Base-by-base conservation (phyloP, 2,329 filamentous ascomycete species). In the Pezicula rhizophila region DNA sequence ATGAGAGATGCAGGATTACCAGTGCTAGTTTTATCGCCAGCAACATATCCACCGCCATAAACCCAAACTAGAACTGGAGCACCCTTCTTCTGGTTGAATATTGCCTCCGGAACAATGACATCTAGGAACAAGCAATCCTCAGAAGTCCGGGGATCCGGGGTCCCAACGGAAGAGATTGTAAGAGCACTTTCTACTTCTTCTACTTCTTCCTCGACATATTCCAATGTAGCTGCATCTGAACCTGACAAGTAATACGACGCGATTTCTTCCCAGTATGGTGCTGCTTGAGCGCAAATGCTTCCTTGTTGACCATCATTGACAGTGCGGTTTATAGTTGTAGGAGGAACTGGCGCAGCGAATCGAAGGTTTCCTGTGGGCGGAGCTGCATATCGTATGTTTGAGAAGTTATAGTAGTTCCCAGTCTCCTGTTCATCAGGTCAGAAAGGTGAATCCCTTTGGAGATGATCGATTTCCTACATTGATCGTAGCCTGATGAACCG, bases 101-200 rank as follows among this genome's bases (percentile, higher is more conserved):
- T 59, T 8, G 57, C 49, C 45, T 68, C 61, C 8, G 73, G 72
- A 3, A 70, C 68, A 42, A 68, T 62, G 4, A 77, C 66, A 52
- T 75, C 73, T n/a, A 77, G 53, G 50, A 73, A 75, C 7, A 71
- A 59, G 52, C 74, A 77, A 50, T 76, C 73, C 53, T 76, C 73
- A 23, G 23, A 23, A 1, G 23, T 23, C 23, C 23, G 23, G 23
- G 23, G 6, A 23, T 23, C 23, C 23, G 23, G 23, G 48, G 7
- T 57, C 6, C 55, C 15, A 8, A 28, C 14, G 33, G 51, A 5
- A 12, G 51, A 46, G n/a, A 53, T 33, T 5, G 11, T 44, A 15
- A 17, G n/a, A 18, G n/a, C 35, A n/a, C 35, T 18, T 12, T 38
- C 15, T 38, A 15, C n/a, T 38, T 15, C 6, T 28, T 23, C 23